These are phyloP conservation scores for Zymoseptoria ardabiliae DNA, from an alignment of 2,329 filamentous ascomycete species.

Conservation along the genomic window DNA sequence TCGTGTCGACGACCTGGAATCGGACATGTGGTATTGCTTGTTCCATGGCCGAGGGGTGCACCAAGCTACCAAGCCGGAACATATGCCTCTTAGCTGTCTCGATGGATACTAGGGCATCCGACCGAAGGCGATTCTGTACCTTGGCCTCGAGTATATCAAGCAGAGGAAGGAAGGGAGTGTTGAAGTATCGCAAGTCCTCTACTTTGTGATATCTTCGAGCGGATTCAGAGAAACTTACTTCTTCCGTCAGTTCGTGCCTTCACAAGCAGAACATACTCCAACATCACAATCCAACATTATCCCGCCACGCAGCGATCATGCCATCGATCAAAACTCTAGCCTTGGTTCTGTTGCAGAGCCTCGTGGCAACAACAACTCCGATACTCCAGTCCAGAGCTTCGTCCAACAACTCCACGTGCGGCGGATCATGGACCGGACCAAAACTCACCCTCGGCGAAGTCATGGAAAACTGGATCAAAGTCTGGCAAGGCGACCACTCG, in stretches of 20 bases:
- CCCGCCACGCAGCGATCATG: background rate
- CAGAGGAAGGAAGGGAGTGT: background rate
- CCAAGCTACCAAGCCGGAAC: background rate
- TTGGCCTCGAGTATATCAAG: background rate
- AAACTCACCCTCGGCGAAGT: background rate
- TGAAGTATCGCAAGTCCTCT: background rate
- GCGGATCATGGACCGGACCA: background rate
- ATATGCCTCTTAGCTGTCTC: background rate
- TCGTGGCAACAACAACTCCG: background rate
- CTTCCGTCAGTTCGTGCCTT: background rate
- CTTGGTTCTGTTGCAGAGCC: background rate
- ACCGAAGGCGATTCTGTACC: too few relatives aligned
- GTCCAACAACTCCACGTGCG: background rate
- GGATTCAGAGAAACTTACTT: background rate
- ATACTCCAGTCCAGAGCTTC: background rate
- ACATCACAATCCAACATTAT: background rate
- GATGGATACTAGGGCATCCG: too few relatives aligned
- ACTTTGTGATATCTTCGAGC: background rate
- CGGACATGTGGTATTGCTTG: background rate
- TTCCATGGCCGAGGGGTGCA: background rate
- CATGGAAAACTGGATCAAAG: background rate
- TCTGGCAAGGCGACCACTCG: background rate
- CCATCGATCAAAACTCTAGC: background rate
- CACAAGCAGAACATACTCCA: background rate
- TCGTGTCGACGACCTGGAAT: background rate